phyloP scores from a whole-genome alignment of 805 yeast genomes.

The Candida pseudofarinosa region DNA sequence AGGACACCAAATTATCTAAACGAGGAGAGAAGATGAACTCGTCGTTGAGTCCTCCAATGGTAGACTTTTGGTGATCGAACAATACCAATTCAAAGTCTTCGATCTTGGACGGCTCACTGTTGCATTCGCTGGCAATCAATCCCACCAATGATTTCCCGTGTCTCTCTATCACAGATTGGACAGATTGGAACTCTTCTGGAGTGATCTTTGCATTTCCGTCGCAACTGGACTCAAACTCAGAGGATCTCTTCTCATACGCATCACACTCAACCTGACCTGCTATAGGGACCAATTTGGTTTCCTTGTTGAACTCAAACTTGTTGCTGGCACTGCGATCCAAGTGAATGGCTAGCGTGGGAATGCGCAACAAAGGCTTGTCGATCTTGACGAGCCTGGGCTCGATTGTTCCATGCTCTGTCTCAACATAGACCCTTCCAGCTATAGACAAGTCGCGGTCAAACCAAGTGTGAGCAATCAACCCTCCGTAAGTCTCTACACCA shows the following conservation, averaged over 20 bases:
- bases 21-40: constrained; percentile 92
- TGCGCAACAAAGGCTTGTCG: constrained; percentile 78
- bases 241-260: constrained; percentile 12
- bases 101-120: constrained; percentile 50
- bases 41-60: constrained; percentile 82
- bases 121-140: constrained; percentile 63
- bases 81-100: constrained; percentile 88
- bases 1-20: constrained; percentile 84
- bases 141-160: constrained; percentile 72
- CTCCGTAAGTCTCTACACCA: constrained; percentile 94
- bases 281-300: constrained; percentile 80
- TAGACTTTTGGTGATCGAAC: constrained; percentile 79
- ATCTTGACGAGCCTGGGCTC: constrained; percentile 73
- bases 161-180: constrained; percentile 62
- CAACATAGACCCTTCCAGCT: constrained; percentile 87
- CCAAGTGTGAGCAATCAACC: constrained; percentile 96
- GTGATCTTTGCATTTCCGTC: constrained; percentile 48
- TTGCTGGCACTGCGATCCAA: constrained; percentile 70
- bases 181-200: constrained; percentile 57
- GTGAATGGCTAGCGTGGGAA: constrained; percentile 94
- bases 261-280: constrained; percentile 52
- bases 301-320: constrained; percentile 86
- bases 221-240: constrained; percentile 27
- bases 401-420: constrained; percentile 41
- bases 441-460: constrained; percentile 88